Evolutionary conservation across 1,139 yeast species (phyloP), one percentile per base, ranked within the genome.

Genomic region (Candida sp.): DNA sequence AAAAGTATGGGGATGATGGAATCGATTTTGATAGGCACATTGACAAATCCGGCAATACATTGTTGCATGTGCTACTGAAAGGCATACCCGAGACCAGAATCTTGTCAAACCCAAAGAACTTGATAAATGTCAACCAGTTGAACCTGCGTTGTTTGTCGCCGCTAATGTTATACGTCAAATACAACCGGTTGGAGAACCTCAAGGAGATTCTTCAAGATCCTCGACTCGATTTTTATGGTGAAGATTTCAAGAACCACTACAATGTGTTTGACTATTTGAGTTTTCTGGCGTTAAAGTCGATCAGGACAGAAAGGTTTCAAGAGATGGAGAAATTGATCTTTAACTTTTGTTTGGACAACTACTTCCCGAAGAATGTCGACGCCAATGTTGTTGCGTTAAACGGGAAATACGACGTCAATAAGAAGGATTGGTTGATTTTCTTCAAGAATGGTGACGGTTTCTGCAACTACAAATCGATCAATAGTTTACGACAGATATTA

Each of bases 11-110:
- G 1, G 43, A 59, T 2, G 52, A 49, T 4, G 54, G 56, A 2
- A 71, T 85, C 48, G 72, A 79, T 53, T 80, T 79, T 54, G 72
- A 70, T 44, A 84, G 82, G 26, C 98, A 94, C 63, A 71, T 83
- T 22, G 98, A 93, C 63, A 72, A 70, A 27, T 78, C 82, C 51
- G 96, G 96, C 0, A 91, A 92, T 61, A 84, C 94, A 0, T 63
- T 93, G 7, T 70, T 94, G 37, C 98, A 94, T 67, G 80, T 90
- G 4, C 72, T 90, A 7, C 65, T 84, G 31, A 70, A 73, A 28
- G 73, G 78, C 5, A 60, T 88, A 11, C 63, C 81, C 3, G 63
- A 66, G 46, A 69, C 79, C 1, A 62, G 66, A 39, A 57, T 81
- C 22, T 60, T 81, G 27, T 57, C 70, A 9, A 64, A 66, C 17